Percentiles rank a stretch among this genome's conserved stretches.
phyloP scores from a whole-genome alignment of 2,329 filamentous ascomycete genomes.

The Curvularia eragrostidis region DNA sequence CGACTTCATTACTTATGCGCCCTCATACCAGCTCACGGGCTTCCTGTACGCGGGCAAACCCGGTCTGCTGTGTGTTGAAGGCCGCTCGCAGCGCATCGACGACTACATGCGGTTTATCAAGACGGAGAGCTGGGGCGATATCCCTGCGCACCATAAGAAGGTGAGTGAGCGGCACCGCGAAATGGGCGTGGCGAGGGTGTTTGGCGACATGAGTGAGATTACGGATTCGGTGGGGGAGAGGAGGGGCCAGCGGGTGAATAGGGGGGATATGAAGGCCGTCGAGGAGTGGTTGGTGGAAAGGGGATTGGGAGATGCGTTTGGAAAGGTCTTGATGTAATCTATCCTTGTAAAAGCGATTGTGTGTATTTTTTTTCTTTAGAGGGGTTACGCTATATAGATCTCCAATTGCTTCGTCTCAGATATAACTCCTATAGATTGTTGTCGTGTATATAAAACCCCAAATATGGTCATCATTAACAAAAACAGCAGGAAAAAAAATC shows the following conservation, averaged over 20 bases:
- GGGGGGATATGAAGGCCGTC: slow-evolving; percentile 62
- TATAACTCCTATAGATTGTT: not conserved
- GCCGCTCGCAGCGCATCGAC: slow-evolving; percentile 57
- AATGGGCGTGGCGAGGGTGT: slow-evolving; percentile 50
- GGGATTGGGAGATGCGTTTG: slow-evolving; percentile 56
- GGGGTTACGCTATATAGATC: not conserved
- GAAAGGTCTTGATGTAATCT: slow-evolving; percentile 48
- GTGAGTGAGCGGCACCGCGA: slow-evolving; percentile 64
- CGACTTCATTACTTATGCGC: slow-evolving; percentile 63
- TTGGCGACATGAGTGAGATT: slow-evolving; percentile 65
- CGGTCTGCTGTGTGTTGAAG: slow-evolving; percentile 62
- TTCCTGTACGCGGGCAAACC: slow-evolving; percentile 68
- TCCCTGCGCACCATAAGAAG: slow-evolving; percentile 67
- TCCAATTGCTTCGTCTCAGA: not conserved
- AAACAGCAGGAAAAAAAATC: not conserved
- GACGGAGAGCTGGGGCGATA: slow-evolving; percentile 68
- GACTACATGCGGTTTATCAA: slow-evolving; percentile 69
- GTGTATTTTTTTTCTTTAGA: not conserved
- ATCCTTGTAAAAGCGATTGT: not conserved
- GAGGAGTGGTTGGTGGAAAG: slow-evolving; percentile 58
- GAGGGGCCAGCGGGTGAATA: slow-evolving; percentile 58
- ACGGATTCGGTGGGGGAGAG: slow-evolving; percentile 59
- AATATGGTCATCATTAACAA: not conserved
- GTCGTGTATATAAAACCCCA: not conserved
- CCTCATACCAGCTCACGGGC: slow-evolving; percentile 61